A percentile compares a stretch with the other conserved stretches of the same genome.
phyloP scores from a whole-genome alignment of 202 grass and related monocot species.

The Bolboschoenoplectus hybrid region DNA sequence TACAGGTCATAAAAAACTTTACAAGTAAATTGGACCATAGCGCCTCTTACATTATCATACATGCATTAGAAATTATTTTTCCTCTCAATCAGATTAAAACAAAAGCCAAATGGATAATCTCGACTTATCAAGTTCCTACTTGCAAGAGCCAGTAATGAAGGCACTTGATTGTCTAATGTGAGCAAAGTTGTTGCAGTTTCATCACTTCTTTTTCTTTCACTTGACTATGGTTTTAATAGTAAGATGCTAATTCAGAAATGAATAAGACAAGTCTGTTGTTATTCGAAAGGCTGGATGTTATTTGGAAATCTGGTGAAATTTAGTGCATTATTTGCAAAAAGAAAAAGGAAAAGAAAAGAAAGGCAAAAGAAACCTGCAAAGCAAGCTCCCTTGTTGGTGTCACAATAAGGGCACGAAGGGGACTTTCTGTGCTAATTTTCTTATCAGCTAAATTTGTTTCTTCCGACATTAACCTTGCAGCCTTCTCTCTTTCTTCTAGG shows the following conservation, averaged over 20 bases:
- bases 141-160: slow-evolving; percentile 5
- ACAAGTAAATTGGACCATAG: background rate
- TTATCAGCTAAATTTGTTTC: slow-evolving; percentile 35
- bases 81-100: background rate
- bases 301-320: background rate
- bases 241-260: background rate
- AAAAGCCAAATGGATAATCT: background rate
- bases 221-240: slow-evolving; percentile 2
- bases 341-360: background rate
- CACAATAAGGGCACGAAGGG: slow-evolving; percentile 83
- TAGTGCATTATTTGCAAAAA: background rate
- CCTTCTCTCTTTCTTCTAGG: slow-evolving; percentile 88
- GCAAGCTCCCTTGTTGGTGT: slow-evolving; percentile 97
- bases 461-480: slow-evolving; percentile 42
- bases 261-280: background rate
- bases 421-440: slow-evolving; percentile 45
- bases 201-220: background rate
- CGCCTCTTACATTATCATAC: background rate
- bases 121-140: background rate
- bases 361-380: slow-evolving; percentile 58
- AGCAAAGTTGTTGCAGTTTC: slow-evolving; percentile 2
- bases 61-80: background rate
- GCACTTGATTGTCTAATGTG: background rate
- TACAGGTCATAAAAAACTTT: background rate
- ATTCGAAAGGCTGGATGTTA: background rate